Conservation (phyloP, 345 rosid species). For the Firmiana major region DNA sequence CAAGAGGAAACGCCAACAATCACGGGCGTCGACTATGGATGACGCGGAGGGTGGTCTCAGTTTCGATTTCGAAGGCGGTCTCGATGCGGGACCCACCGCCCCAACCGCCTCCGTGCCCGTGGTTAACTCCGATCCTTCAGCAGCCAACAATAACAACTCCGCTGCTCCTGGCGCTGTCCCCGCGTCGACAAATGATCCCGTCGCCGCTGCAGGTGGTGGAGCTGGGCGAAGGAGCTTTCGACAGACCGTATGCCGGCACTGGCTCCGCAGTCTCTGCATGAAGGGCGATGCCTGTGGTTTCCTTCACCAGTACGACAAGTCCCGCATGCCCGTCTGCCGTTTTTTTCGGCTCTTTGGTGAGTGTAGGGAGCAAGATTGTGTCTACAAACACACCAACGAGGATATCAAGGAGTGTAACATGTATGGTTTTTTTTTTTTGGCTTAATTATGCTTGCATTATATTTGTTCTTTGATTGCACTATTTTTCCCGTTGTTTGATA, state of each 20-base stretch:
- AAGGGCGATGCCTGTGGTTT: slow-evolving; percentile 99
- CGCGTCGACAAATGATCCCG: slow-evolving; percentile 23
- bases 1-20: too few species aligned
- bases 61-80: slow-evolving; percentile 97
- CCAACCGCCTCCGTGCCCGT: slow-evolving; percentile 58
- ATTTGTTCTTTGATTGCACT: slow-evolving; percentile 4
- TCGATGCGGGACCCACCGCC: slow-evolving; percentile 53
- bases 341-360: slow-evolving; percentile 86
- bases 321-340: slow-evolving; percentile 96
- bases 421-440: slow-evolving; percentile 36
- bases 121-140: slow-evolving; percentile 35
- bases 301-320: slow-evolving; percentile 95
- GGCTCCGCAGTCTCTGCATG: slow-evolving; percentile 98
- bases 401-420: slow-evolving; percentile 99
- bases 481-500: background rate
- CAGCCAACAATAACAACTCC: slow-evolving; percentile 19
- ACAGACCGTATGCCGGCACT: slow-evolving; percentile 97
- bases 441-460: background rate
- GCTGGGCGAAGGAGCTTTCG: slow-evolving; percentile 85
- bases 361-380: slow-evolving; percentile 98
- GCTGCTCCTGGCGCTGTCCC: slow-evolving; percentile 30
- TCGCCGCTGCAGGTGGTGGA: slow-evolving; percentile 11
- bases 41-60: slow-evolving; percentile 79
- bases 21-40: slow-evolving; percentile 34
- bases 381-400: slow-evolving; percentile 92